Evolutionary conservation across 257 asterid species (phyloP).

Genomic region (Paulownia fortunei): DNA sequence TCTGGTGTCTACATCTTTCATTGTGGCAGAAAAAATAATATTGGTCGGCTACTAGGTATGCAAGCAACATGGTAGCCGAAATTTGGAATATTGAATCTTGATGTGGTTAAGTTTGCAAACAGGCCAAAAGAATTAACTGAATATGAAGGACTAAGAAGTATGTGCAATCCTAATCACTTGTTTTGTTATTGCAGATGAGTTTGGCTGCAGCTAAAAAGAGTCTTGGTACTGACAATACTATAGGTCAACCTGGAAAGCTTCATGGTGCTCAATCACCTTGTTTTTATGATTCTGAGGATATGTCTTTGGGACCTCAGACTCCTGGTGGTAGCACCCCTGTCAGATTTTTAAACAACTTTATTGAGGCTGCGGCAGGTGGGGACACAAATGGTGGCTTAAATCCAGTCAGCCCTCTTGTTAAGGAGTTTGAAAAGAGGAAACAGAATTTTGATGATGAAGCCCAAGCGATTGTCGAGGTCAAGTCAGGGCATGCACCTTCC

Average conservation of each 20-base stretch:
- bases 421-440: slow-evolving; percentile 66
- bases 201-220: slow-evolving; percentile 74
- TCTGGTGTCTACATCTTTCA: background rate
- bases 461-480: slow-evolving; percentile 48
- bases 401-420: slow-evolving; percentile 54
- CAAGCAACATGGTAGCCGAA: background rate
- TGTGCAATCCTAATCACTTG: background rate
- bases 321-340: slow-evolving; percentile 46
- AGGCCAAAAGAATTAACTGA: background rate
- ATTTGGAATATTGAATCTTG: background rate
- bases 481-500: slow-evolving; percentile 40
- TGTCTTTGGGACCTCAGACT: slow-evolving; percentile 42
- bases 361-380: slow-evolving; percentile 35
- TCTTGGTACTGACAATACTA: slow-evolving; percentile 45
- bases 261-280: slow-evolving; percentile 45
- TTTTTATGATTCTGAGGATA: slow-evolving; percentile 48
- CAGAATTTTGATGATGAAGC: slow-evolving; percentile 64
- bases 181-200: slow-evolving; percentile 54
- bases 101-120: background rate
- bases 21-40: background rate
- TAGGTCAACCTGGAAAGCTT: slow-evolving; percentile 37
- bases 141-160: background rate
- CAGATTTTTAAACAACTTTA: slow-evolving; percentile 34
- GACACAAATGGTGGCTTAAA: slow-evolving; percentile 47
- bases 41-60: background rate